A percentile compares a stretch with the other conserved stretches of the same genome.
These are phyloP conservation scores for Entophlyctis helioformis DNA, from an alignment of 192 early-diverging fungal genomes.

Conservation along the genomic window DNA sequence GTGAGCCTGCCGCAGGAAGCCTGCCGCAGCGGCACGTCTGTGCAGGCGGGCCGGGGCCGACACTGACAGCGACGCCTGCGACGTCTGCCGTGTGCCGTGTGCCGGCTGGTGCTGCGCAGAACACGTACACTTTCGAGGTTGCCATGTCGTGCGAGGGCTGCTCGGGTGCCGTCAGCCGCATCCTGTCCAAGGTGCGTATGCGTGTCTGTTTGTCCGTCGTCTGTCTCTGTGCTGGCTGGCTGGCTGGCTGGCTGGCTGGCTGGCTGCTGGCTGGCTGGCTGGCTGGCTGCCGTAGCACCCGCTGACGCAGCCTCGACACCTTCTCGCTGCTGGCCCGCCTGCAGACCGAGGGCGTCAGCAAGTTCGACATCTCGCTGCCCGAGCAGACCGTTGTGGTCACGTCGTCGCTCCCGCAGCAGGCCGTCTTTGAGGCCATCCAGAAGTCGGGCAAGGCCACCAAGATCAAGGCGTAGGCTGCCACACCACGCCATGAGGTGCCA, in stretches of 20 bases:
- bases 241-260: background rate
- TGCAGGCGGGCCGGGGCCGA: too few species aligned
- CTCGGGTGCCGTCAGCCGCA: slow-evolving; percentile 61
- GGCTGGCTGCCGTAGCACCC: background rate
- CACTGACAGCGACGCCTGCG: too few species aligned
- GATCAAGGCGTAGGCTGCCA: too few species aligned
- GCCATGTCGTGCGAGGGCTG: slow-evolving; percentile 71
- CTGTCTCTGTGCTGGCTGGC: background rate
- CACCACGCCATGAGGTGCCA: too few species aligned
- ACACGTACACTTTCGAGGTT: slow-evolving; percentile 60
- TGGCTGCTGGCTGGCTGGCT: too few species aligned
- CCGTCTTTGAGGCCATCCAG: slow-evolving; percentile 40
- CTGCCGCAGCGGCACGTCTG: too few species aligned
- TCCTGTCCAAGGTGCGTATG: slow-evolving; percentile 36
- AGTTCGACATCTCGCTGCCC: slow-evolving; percentile 41
- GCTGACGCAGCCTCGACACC: background rate
- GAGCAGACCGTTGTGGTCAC: slow-evolving; percentile 42
- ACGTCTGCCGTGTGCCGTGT: too few species aligned
- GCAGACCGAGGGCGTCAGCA: slow-evolving; percentile 31
- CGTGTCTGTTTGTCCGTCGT: background rate
- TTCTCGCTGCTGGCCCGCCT: background rate
- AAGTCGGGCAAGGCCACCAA: slow-evolving; percentile 39
- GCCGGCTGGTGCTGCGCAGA: slow-evolving; percentile 11
- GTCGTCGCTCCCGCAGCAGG: slow-evolving; percentile 29
- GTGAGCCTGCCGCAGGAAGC: too few species aligned